Percentiles rank a stretch among this genome's conserved stretches.
These are phyloP conservation scores for Vitis vinifera DNA, from an alignment of 164 flowering plant genomes.

Conservation along the genomic window DNA sequence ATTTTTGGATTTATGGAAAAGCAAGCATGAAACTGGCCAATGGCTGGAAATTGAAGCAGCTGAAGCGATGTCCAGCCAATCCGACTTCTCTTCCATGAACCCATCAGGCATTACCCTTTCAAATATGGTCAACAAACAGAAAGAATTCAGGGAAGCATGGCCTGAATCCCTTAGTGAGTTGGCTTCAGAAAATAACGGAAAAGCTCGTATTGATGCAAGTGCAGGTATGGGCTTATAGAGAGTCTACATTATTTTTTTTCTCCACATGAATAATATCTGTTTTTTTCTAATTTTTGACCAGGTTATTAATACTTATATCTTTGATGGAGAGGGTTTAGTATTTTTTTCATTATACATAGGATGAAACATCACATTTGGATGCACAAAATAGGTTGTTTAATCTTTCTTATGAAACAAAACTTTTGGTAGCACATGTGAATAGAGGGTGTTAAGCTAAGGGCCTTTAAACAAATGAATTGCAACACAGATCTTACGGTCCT, in stretches of 20 bases:
- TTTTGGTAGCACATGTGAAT: too few relatives aligned
- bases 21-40: conserved; percentile 92
- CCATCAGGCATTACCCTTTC: conserved; percentile 59
- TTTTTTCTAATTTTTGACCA: not conserved
- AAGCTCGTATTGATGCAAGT: conserved; percentile 29
- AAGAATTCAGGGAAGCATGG: conserved; percentile 25
- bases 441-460: too few relatives aligned
- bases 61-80: conserved; percentile 51
- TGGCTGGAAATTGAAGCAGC: conserved; percentile 90
- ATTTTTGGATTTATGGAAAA: conserved; percentile 79
- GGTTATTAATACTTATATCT: not conserved
- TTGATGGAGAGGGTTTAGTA: not conserved
- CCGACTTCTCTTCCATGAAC: conserved; percentile 54
- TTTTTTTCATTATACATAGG: not conserved
- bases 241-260: not conserved
- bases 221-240: conserved; percentile 29
- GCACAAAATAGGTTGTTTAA: not conserved
- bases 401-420: not conserved
- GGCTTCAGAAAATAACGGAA: conserved; percentile 40
- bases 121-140: conserved; percentile 32
- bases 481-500: not conserved
- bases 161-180: conserved; percentile 28
- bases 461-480: not conserved
- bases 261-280: too few relatives aligned
- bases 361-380: not conserved